phyloP scores from a whole-genome alignment of 1,284 basidiomycete species.

The Leccinum solheimii region DNA sequence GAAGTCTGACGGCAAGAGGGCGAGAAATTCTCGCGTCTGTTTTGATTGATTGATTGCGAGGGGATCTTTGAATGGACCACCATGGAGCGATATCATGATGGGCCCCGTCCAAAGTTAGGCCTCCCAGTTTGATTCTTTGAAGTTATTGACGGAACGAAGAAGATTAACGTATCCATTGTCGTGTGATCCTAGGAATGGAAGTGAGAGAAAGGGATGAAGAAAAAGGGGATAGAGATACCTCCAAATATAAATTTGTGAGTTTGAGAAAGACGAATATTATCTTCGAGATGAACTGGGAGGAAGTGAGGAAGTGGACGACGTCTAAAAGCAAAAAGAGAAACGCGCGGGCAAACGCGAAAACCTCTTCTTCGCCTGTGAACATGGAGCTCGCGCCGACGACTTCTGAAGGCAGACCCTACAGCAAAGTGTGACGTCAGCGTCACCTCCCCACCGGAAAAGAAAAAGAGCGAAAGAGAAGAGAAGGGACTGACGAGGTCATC shows the following conservation, averaged over 20 bases:
- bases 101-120: neutral
- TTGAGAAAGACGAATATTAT: constrained; percentile 60
- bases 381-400: constrained; percentile 80
- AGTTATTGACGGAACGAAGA: constrained; percentile 51
- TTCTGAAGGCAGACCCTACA: constrained; percentile 75
- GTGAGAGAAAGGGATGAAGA: constrained; percentile 2
- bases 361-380: constrained; percentile 91
- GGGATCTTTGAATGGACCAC: constrained; percentile 24
- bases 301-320: constrained; percentile 12
- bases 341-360: constrained; percentile 93
- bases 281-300: constrained; percentile 53
- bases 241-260: constrained; percentile 64
- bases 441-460: neutral
- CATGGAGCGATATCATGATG: constrained; percentile 18
- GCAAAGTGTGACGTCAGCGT: neutral
- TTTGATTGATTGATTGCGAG: constrained; percentile 53
- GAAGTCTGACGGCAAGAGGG: constrained; percentile 41
- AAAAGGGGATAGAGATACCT: constrained; percentile 39
- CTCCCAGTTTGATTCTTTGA: no score
- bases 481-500: constrained; percentile 72
- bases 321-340: constrained; percentile 32
- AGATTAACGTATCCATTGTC: constrained; percentile 71
- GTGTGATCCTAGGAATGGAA: constrained; percentile 53
- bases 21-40: constrained; percentile 48
- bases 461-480: neutral